Base-by-base conservation (phyloP, 208 protist species). In the Acanthamoeba royreba region DNA sequence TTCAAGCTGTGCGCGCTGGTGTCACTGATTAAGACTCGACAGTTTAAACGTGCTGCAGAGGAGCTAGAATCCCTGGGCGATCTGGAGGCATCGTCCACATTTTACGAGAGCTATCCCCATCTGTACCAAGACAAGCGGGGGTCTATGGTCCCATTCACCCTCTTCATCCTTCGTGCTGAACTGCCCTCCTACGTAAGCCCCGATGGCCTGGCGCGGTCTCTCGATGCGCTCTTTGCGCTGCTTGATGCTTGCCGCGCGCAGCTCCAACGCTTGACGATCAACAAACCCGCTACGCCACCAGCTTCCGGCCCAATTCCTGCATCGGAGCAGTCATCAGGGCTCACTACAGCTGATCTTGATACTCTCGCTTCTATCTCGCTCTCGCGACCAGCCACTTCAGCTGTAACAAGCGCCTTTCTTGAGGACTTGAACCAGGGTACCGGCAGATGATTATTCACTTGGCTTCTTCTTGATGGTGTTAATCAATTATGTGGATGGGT, bases 41-140 rank as follows among this genome's bases (percentile, higher is more conserved):
- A 85, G 38, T 85, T 85, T 28, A 85, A 85, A 31, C 33, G 45
- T 19, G 83, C 46, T 9, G 4, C 31, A 4, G 83, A 90, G 0
- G 83, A 42, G 83, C n/a, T 66, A 8, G 53, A 90, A 1, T 3
- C 74, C 1, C 74, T 85, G 31, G 74, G 74, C 4, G 74, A 85
- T 45, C 43, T 85, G 22, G 74, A 85, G 43, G 38, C 74, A 28
- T 17, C 74, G 4, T 46, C 74, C 11, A 85, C 74, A 4, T 85
- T 85, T 45, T 85, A 85, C 74, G 74, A 85, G 74, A 85, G n/a
- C 74, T 85, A 85, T 4, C 74, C 74, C 4, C 74, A 85, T 40
- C 42, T 85, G 49, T 66, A 90, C 35, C 46, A 90, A 52, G 52
- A 66, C 46, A 90, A 90, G 83, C 83, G 53, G 22, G 83, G 83